Percentiles rank a stretch among this genome's conserved stretches.
These are phyloP conservation scores for Leccinum aurantiacum DNA, from an alignment of 768 basidiomycete species.

Conservation along the genomic window DNA sequence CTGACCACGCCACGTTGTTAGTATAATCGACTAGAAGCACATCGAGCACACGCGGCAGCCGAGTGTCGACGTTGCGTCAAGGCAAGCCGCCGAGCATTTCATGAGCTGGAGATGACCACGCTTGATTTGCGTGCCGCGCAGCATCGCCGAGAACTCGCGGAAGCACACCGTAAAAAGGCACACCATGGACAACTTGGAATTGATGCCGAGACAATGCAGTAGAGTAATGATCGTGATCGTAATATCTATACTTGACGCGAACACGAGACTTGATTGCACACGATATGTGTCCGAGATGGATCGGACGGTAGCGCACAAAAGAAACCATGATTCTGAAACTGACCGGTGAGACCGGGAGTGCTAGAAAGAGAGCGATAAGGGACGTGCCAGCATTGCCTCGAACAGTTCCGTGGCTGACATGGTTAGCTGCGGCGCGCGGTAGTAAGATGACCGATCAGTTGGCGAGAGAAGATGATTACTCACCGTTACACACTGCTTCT, in stretches of 20 bases:
- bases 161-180: slow-evolving; percentile 61
- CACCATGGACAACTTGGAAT: slow-evolving; percentile 61
- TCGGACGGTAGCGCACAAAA: slow-evolving; percentile 59
- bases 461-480: slow-evolving; percentile 22
- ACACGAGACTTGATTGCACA: slow-evolving; percentile 65
- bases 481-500: slow-evolving; percentile 57
- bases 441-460: slow-evolving; percentile 13
- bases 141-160: slow-evolving; percentile 56
- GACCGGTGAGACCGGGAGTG: slow-evolving; percentile 10
- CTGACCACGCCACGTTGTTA: slow-evolving; percentile 8
- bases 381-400: slow-evolving; percentile 66
- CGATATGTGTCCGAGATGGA: slow-evolving; percentile 63
- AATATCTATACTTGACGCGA: slow-evolving; percentile 21
- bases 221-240: slow-evolving; percentile 25
- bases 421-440: slow-evolving; percentile 44
- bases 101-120: slow-evolving; percentile 59
- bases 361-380: background rate
- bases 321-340: slow-evolving; percentile 46
- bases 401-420: slow-evolving; percentile 66
- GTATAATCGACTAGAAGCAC: slow-evolving; percentile 38
- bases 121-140: slow-evolving; percentile 62
- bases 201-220: slow-evolving; percentile 37
- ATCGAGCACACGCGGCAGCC: slow-evolving; percentile 39
- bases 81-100: slow-evolving; percentile 48
- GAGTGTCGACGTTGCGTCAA: slow-evolving; percentile 43